phyloP scores from a whole-genome alignment of 1,284 basidiomycete genomes.

The Xerocomus nothofagi region DNA sequence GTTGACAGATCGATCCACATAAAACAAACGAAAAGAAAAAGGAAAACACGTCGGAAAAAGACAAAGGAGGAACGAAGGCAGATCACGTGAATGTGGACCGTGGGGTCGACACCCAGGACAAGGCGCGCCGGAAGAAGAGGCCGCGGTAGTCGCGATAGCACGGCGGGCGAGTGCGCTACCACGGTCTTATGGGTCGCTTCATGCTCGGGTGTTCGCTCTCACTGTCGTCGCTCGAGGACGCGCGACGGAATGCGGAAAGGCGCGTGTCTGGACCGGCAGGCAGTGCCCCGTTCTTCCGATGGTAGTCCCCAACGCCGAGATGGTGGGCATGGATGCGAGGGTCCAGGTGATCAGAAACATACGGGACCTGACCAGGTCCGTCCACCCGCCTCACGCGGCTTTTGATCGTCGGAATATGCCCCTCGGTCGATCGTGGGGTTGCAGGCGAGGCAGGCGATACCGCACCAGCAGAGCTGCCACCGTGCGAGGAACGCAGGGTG shows the following conservation, averaged over 20 bases:
- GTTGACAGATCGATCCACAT: constrained; percentile 16
- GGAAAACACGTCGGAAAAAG: neutral
- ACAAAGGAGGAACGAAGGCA: neutral
- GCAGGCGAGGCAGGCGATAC: constrained; percentile 50
- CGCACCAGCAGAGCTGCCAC: constrained; percentile 42
- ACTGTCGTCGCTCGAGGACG: constrained; percentile 31
- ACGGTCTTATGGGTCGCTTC: constrained; percentile 35
- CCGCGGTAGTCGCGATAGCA: neutral
- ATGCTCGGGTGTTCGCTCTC: constrained; percentile 22
- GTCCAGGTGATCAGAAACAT: constrained; percentile 17
- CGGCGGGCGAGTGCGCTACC: constrained; percentile 25
- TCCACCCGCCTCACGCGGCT: constrained; percentile 15
- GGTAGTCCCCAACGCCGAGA: constrained; percentile 13
- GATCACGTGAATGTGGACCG: neutral
- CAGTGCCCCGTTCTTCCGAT: constrained; percentile 18
- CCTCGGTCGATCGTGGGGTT: constrained; percentile 43
- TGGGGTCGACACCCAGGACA: neutral
- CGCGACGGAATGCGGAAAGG: constrained; percentile 20
- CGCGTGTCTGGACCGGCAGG: constrained; percentile 19
- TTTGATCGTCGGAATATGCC: constrained; percentile 17
- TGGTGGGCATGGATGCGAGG: constrained; percentile 18
- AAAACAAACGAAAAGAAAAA: constrained; percentile 1
- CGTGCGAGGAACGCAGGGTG: constrained; percentile 29
- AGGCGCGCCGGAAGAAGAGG: neutral
- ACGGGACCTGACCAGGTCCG: constrained; percentile 11